Evolutionary conservation across 2,329 filamentous ascomycete species (phyloP), one percentile per base, ranked within the genome.

Genomic region (Exophiala phaeomuriformis): DNA sequence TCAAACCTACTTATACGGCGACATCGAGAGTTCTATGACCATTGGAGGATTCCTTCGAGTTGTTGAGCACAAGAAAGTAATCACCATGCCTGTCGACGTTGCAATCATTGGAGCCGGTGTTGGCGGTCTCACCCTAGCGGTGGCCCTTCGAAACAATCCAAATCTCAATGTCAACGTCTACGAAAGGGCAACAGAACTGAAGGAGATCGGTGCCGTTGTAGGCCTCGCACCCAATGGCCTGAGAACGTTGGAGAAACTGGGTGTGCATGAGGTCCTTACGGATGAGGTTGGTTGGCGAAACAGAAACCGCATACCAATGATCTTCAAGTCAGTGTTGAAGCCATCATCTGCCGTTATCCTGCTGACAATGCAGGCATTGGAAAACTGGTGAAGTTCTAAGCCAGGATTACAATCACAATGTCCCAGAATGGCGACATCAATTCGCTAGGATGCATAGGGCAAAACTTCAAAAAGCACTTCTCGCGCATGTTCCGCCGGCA

Each of bases 211-310:
- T 5, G 74, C 75, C 0, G 73, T 72, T 2, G 75, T 77, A n/a
- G 75, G 72, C 1, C 66, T 78, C 3, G 76, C 77, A 2, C 75
- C 76, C 1, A 80, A 80, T 63, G 65, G 77, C 0, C 70, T 80
- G 65, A 71, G 73, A 36, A 76, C 76, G 0, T 64, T 80, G 44
- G 74, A 78, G 41, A 73, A 71, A 28, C 71, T 78, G 0, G 77
- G 77, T 3, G 73, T 77, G 71, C 6, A 63, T 63, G 19, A 64
- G 72, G 2, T 62, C 52, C 5, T 75, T 72, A 67, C 75, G 69
- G 5, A 72, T 6, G 65, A 67, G 29, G 60, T 75, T 4, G 70
- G 69, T 0, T 72, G 70, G 45, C 69, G 73, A 42, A 63, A 48
- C 64, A 75, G 61, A 64, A 69, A 59, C 71, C 69, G 67, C 1